Conservation (phyloP, 208 protist species). For the Crithidia sp. region DNA sequence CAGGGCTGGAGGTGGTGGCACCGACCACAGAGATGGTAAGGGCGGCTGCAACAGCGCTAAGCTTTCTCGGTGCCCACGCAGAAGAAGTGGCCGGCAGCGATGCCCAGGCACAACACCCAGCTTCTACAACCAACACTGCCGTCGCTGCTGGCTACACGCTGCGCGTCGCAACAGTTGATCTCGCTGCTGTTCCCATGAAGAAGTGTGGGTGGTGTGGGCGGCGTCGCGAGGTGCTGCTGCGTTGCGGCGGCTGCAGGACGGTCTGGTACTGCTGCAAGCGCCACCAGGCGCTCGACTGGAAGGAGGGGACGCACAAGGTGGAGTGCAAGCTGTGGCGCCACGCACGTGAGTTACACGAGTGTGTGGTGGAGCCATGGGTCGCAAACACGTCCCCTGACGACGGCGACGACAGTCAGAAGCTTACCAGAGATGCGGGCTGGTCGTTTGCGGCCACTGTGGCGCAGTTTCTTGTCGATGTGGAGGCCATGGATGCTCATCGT, state of each 20-base stretch:
- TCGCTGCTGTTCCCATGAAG: conserved; percentile 11
- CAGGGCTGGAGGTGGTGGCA: conserved; percentile 38
- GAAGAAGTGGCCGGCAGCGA: not conserved
- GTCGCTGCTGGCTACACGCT: conserved; percentile 30
- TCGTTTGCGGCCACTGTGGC: conserved; percentile 38
- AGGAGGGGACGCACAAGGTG: conserved; percentile 49
- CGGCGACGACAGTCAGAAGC: too few relatives aligned
- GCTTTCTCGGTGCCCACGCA: conserved; percentile 48
- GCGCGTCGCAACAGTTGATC: conserved; percentile 16
- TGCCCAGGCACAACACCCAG: too few relatives aligned
- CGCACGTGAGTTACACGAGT: conserved; percentile 52
- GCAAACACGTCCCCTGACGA: not conserved
- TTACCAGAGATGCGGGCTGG: conserved; percentile 17
- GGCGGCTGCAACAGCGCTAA: conserved; percentile 45
- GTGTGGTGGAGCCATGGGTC: conserved; percentile 37
- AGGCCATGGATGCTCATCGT: conserved; percentile 3
- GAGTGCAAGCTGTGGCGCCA: conserved; percentile 63
- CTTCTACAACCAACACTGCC: too few relatives aligned
- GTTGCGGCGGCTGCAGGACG: conserved; percentile 72
- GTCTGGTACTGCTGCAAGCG: conserved; percentile 80
- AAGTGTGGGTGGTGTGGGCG: conserved; percentile 76
- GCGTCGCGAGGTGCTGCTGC: conserved; percentile 58
- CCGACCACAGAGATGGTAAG: conserved; percentile 43
- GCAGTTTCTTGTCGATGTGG: conserved; percentile 45
- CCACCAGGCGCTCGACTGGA: conserved; percentile 84